Evolutionary conservation across 129 eudicot genomes (phyloP).

Genomic region (Flaveria brownii): DNA sequence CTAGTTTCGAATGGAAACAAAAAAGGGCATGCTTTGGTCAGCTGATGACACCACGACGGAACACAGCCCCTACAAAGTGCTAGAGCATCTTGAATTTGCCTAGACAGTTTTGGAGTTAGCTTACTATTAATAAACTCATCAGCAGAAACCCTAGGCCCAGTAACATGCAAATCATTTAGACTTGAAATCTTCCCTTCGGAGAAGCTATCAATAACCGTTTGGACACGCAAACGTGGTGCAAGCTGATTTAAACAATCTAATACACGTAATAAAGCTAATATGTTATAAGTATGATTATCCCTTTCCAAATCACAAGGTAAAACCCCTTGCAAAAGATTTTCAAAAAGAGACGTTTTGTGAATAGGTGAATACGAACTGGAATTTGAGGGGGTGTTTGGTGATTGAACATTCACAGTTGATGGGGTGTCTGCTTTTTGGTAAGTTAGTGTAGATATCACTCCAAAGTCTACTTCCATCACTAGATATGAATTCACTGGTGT

Average conservation of each 20-base stretch:
- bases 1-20: constrained; percentile 92
- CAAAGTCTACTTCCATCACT: constrained; percentile 90
- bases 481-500: constrained; percentile 52
- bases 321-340: constrained; percentile 82
- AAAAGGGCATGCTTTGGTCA: constrained; percentile 90
- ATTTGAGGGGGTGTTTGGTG: constrained; percentile 27
- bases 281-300: constrained; percentile 76
- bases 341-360: constrained; percentile 63
- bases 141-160: constrained; percentile 58
- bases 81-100: constrained; percentile 95
- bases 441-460: constrained; percentile 75
- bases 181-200: constrained; percentile 68
- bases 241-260: constrained; percentile 94
- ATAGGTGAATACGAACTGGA: constrained; percentile 40
- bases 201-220: constrained; percentile 57
- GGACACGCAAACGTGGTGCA: constrained; percentile 75
- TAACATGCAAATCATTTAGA: constrained; percentile 52
- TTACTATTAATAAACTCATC: constrained; percentile 81
- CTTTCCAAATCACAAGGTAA: constrained; percentile 95
- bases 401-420: constrained; percentile 32
- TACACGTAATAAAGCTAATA: constrained; percentile 74
- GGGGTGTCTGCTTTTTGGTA: constrained; percentile 73
- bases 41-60: constrained; percentile 96
- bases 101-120: constrained; percentile 86
- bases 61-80: constrained; percentile 96